A percentile compares a stretch with the other conserved stretches of the same genome.
Conservation (phyloP, 495 filamentous ascomycete species). For the Geoglossum glabrum region DNA sequence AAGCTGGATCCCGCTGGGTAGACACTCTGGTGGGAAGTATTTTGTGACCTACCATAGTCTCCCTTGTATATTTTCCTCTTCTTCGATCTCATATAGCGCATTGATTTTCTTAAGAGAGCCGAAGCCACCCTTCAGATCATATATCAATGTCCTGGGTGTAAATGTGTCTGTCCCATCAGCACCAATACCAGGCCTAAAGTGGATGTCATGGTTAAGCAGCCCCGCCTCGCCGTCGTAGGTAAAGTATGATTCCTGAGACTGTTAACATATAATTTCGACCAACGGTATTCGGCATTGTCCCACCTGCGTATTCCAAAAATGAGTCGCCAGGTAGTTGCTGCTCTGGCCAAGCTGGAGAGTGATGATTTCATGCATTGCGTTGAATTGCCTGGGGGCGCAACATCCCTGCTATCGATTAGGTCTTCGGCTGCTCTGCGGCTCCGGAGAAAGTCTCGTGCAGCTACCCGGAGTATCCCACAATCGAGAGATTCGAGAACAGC, state of each 20-base stretch:
- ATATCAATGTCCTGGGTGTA: conserved; percentile 76
- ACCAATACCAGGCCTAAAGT: conserved; percentile 75
- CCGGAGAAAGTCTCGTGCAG: neutral
- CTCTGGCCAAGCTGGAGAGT: conserved; percentile 84
- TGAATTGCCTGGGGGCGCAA: neutral
- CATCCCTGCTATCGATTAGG: neutral
- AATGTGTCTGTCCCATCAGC: conserved; percentile 74
- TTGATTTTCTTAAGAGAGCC: conserved; percentile 74
- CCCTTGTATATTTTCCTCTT: conserved; percentile 27
- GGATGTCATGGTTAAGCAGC: conserved; percentile 72
- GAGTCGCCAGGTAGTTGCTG: conserved; percentile 86
- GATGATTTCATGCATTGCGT: conserved; percentile 79
- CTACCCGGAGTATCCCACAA: neutral
- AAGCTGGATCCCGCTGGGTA: neutral
- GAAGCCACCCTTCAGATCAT: conserved; percentile 86
- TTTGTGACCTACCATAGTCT: conserved; percentile 36
- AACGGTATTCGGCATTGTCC: neutral
- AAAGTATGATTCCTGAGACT: conserved; percentile 78
- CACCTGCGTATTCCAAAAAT: conserved; percentile 96
- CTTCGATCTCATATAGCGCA: conserved; percentile 59
- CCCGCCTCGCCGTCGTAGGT: conserved; percentile 58
- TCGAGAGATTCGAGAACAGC: neutral
- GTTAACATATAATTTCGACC: conserved; percentile 7
- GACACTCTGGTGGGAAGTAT: neutral
- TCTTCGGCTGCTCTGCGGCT: neutral